Conservation (phyloP, 2,329 filamentous ascomycete species). For the Lecanicillium sp. region DNA sequence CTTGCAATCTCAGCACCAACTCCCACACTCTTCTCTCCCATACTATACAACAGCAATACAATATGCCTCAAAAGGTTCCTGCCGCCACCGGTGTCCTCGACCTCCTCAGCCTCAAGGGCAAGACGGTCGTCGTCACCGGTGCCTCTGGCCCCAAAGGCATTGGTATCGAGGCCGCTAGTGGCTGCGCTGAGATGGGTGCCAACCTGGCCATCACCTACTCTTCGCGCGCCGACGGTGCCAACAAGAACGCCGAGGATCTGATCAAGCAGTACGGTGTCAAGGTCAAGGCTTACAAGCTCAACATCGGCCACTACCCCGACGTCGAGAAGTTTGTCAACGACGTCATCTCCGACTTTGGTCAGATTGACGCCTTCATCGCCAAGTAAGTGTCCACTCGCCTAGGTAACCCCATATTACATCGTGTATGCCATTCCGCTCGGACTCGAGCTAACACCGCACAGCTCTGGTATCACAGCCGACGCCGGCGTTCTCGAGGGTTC, state of each 20-base stretch:
- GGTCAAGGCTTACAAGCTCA: conserved; percentile 54
- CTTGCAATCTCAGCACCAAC: background rate
- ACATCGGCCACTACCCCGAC: conserved; percentile 47
- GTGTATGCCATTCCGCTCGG: too few species aligned
- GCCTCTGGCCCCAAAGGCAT: conserved; percentile 65
- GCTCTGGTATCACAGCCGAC: conserved; percentile 63
- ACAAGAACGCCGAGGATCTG: conserved; percentile 61
- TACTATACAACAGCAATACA: conserved; percentile 11
- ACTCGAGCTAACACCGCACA: conserved; percentile 19
- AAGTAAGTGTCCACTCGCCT: conserved; percentile 64
- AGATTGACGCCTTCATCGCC: conserved; percentile 68
- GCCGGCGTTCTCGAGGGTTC: conserved; percentile 61
- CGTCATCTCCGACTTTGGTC: conserved; percentile 66
- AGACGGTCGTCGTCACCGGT: conserved; percentile 65
- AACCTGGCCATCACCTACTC: conserved; percentile 67
- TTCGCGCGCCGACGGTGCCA: conserved; percentile 61
- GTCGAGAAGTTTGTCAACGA: conserved; percentile 52
- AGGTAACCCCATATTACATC: too few species aligned
- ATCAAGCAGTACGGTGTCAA: conserved; percentile 61
- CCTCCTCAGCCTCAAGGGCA: conserved; percentile 67
- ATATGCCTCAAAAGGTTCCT: conserved; percentile 53
- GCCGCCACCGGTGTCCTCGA: conserved; percentile 53
- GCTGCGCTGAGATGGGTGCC: conserved; percentile 64
- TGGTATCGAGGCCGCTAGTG: conserved; percentile 63
- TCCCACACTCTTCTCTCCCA: background rate